A percentile compares a stretch with the other conserved stretches of the same genome.
Evolutionary conservation across 2,329 filamentous ascomycete genomes (phyloP).

Genomic region (Penicillium sp.): DNA sequence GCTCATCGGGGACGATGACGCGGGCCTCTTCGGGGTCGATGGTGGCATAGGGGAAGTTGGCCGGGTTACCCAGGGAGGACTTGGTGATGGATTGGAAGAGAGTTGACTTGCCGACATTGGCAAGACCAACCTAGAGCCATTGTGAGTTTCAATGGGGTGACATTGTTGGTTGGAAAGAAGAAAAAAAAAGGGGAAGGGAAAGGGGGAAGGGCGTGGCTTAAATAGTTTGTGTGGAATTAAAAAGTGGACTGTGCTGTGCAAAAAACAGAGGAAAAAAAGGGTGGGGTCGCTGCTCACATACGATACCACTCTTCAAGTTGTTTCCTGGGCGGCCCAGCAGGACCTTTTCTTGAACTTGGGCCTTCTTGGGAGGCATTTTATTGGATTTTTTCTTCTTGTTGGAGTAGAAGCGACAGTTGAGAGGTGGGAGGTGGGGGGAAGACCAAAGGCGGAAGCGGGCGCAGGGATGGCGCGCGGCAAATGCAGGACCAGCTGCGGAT

Average conservation of each 20-base stretch:
- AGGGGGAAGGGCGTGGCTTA: slow-evolving; percentile 20
- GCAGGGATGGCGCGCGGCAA: slow-evolving; percentile 33
- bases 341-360: slow-evolving; percentile 88
- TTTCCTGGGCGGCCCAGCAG: slow-evolving; percentile 94
- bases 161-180: slow-evolving; percentile 14
- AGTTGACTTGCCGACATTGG: slow-evolving; percentile 98
- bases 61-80: slow-evolving; percentile 93
- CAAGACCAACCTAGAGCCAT: slow-evolving; percentile 76
- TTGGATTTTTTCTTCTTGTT: slow-evolving; percentile 58
- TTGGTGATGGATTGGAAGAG: slow-evolving; percentile 99
- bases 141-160: slow-evolving; percentile 14
- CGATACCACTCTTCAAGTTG: slow-evolving; percentile 97
- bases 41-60: slow-evolving; percentile 98
- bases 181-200: slow-evolving; percentile 15
- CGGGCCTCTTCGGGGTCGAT: slow-evolving; percentile 98
- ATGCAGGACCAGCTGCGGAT: slow-evolving; percentile 66
- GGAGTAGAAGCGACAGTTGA: slow-evolving; percentile 51
- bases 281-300: slow-evolving; percentile 62
- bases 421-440: slow-evolving; percentile 28
- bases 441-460: slow-evolving; percentile 44
- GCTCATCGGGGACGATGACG: slow-evolving; percentile 92
- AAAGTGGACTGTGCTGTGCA: slow-evolving; percentile 28
- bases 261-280: slow-evolving; percentile 29
- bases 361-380: slow-evolving; percentile 96
- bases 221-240: slow-evolving; percentile 27